Conservation (phyloP, 192 early-diverging fungal genomes). For the Coemansia sp. region DNA sequence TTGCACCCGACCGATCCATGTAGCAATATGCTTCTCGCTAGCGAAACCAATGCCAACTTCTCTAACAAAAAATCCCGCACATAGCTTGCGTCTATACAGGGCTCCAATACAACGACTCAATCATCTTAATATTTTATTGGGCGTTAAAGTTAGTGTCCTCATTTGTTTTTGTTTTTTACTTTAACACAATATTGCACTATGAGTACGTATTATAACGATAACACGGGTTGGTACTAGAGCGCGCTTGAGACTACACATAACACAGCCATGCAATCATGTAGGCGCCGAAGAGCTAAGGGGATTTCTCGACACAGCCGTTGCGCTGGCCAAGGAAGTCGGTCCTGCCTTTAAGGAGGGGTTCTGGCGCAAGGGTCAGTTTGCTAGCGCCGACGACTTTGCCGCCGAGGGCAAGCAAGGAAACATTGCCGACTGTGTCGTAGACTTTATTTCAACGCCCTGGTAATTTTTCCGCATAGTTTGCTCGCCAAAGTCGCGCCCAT, state of each 20-base stretch:
- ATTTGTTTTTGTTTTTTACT: neutral
- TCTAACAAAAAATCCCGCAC: too few relatives aligned
- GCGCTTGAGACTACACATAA: neutral
- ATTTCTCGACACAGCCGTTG: constrained; percentile 33
- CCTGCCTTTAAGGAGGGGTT: constrained; percentile 34
- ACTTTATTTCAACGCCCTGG: constrained; percentile 38
- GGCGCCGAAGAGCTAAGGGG: constrained; percentile 36
- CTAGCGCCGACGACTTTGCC: constrained; percentile 29
- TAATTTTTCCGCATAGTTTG: constrained; percentile 57
- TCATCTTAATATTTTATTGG: too few relatives aligned
- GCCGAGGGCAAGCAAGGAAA: constrained; percentile 44
- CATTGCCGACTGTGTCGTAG: constrained; percentile 37
- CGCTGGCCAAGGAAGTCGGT: constrained; percentile 30
- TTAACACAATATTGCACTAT: neutral
- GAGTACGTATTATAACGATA: neutral
- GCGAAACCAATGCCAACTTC: too few relatives aligned
- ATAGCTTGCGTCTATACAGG: too few relatives aligned
- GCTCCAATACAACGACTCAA: too few relatives aligned
- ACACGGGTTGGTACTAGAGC: neutral
- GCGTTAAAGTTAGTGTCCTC: too few relatives aligned
- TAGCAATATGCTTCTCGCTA: too few relatives aligned
- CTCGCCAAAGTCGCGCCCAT: constrained; percentile 79
- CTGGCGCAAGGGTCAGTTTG: constrained; percentile 50
- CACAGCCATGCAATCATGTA: constrained; percentile 5
- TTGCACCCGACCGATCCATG: too few relatives aligned